Conservation (phyloP, 495 filamentous ascomycete genomes). For the Lepraria neglecta region DNA sequence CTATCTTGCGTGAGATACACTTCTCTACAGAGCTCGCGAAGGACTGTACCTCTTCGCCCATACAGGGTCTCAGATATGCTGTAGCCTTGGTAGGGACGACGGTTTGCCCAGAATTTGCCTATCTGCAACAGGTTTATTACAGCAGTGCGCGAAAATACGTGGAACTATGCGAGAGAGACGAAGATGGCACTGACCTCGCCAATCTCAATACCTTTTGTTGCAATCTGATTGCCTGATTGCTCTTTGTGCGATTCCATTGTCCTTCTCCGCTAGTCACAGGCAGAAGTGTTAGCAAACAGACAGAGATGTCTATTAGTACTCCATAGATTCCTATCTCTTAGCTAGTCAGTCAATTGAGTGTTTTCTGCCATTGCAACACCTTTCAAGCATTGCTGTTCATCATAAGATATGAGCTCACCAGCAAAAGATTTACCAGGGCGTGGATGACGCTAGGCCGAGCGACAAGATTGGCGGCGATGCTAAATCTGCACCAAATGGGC, state of each 20-base stretch:
- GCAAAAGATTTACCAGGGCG: constrained; percentile 23
- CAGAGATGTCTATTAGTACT: too few species aligned
- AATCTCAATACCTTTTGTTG: too few species aligned
- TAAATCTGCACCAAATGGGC: constrained; percentile 11
- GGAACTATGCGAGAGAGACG: constrained; percentile 4
- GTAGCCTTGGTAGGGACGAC: constrained; percentile 5
- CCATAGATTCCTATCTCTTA: too few species aligned
- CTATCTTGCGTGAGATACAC: not conserved
- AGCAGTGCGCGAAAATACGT: constrained; percentile 5
- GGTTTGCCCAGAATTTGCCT: not conserved
- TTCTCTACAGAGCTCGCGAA: constrained; percentile 4
- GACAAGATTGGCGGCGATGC: constrained; percentile 11
- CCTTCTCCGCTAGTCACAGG: too few species aligned
- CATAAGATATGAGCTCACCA: constrained; percentile 24
- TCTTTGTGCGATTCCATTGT: too few species aligned
- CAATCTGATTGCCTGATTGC: too few species aligned
- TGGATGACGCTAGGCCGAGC: constrained; percentile 28
- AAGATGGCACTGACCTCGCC: constrained; percentile 4
- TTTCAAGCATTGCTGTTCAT: constrained; percentile 25
- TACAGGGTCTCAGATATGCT: constrained; percentile 4
- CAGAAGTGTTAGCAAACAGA: too few species aligned
- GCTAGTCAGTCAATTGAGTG: too few species aligned
- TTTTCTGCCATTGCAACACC: too few species aligned
- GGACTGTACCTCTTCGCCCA: constrained; percentile 2
- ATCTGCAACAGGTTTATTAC: constrained; percentile 5